These are phyloP conservation scores for Aspergillus ruber DNA, from an alignment of 2,329 filamentous ascomycete species.

Conservation along the genomic window DNA sequence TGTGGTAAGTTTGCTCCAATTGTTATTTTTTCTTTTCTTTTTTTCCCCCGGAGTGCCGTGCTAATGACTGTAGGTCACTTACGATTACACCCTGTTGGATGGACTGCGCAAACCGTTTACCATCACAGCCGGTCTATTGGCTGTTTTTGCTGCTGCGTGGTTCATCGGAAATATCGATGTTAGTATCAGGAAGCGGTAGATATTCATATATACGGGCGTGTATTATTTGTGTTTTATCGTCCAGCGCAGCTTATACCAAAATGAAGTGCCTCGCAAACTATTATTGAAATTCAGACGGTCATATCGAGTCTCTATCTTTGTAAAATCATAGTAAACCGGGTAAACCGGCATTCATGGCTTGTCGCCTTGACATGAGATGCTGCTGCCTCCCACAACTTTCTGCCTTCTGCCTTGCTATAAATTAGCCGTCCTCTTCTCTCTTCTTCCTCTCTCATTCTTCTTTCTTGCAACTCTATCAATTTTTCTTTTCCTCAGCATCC, in stretches of 20 bases:
- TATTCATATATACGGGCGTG: conserved; percentile 4
- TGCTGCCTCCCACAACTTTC: no score
- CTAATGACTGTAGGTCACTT: conserved; percentile 53
- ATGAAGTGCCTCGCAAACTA: no score
- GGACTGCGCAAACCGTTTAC: conserved; percentile 80
- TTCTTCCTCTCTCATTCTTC: no score
- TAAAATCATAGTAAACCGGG: no score
- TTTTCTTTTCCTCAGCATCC: no score
- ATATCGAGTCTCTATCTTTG: no score
- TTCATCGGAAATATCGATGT: conserved; percentile 71
- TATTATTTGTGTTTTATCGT: conserved; percentile 9
- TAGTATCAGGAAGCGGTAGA: conserved; percentile 61
- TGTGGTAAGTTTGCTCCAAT: conserved; percentile 45
- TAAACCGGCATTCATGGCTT: no score
- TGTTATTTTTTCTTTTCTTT: not conserved
- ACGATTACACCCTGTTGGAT: conserved; percentile 71
- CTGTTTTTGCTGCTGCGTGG: conserved; percentile 70
- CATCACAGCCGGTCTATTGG: conserved; percentile 65
- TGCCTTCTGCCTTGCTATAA: no score
- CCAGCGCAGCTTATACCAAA: not conserved
- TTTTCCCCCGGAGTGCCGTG: not conserved
- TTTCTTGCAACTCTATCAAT: no score
- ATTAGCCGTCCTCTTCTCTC: no score
- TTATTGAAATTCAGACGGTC: no score
- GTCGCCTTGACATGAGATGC: no score